Evolutionary conservation across 2,329 filamentous ascomycete species (phyloP).

Genomic region (Phaeosphaeriaceae sp.): DNA sequence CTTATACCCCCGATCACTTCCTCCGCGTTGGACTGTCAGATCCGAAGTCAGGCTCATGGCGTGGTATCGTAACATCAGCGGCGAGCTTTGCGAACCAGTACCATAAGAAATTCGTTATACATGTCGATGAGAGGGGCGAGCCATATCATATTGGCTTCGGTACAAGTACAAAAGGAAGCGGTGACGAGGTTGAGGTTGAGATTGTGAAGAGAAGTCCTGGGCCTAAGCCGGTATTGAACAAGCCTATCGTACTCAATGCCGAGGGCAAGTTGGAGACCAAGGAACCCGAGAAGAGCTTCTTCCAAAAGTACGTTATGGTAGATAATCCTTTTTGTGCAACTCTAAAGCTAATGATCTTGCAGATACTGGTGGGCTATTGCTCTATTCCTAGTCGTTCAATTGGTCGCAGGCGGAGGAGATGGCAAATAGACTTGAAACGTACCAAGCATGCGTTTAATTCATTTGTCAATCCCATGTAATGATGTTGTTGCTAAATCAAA

Average conservation of each 20-base stretch:
- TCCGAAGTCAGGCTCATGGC: conserved; percentile 47
- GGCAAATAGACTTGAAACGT: conserved; percentile 8
- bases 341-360: conserved; percentile 19
- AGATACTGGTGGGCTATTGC: conserved; percentile 61
- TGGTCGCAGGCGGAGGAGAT: conserved; percentile 52
- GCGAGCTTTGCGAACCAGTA: conserved; percentile 51
- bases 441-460: not conserved
- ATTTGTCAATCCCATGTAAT: too few relatives aligned
- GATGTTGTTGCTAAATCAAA: not conserved
- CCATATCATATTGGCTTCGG: conserved; percentile 55
- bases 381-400: conserved; percentile 55
- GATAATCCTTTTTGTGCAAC: not conserved
- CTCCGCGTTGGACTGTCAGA: conserved; percentile 54
- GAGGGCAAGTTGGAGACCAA: conserved; percentile 58
- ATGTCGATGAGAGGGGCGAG: conserved; percentile 52
- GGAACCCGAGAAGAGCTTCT: conserved; percentile 57
- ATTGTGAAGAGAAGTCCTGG: conserved; percentile 49
- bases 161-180: conserved; percentile 38
- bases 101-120: conserved; percentile 53
- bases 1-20: conserved; percentile 45
- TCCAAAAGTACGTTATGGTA: conserved; percentile 57
- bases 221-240: conserved; percentile 56
- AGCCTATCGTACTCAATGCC: conserved; percentile 62
- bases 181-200: conserved; percentile 51
- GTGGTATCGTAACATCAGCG: conserved; percentile 54